Base-by-base conservation (phyloP, 1,284 basidiomycete species). In the Tilletiaria anomala region DNA sequence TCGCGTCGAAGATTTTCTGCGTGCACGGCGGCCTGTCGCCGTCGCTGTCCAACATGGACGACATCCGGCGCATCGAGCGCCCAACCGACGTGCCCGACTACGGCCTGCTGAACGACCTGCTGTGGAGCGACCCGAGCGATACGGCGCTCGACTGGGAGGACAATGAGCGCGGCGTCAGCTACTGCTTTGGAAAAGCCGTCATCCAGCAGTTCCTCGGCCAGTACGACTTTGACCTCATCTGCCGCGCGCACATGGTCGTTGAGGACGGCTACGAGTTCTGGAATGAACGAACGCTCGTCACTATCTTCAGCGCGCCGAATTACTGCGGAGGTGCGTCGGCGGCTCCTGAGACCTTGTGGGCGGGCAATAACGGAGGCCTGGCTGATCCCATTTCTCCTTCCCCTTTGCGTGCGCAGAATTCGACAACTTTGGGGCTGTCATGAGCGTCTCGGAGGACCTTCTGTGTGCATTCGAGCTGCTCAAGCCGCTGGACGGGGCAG, bases 41-140 rank as follows among this genome's bases (percentile, higher is more conserved):
- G n/a, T 93, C 87, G 35, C 73, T 97, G 44, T 83, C 88, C 62
- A 82, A 84, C 33, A 97, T 99, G 89, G 93, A 99, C 49, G 91
- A 99, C 70, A 97, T 99, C 69, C 82, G 91, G 66, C 80, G 88
- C 58, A 94, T 99, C 74, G 83, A 89, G 63, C 78, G 93, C 47
- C 93, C 93, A 11, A 96, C 93, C 39, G 93, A 97, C 68, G 93
- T 99, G 12, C 93, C 93, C n/a, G 93, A 97, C 71, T 97, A 88
- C 64, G 93, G 93, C 17, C 75, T 99, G 31, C 75, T 99, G 45
- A 97, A 97, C 63, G 93, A 99, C 70, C 73, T 99, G 24, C 73
- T 99, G 39, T 99, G 93, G 93, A 91, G 84, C 20, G 93, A 99
- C 72, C 93, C 93, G 17, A 88, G 83, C 32, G 93, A 99, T 69